Conservation (phyloP, 2,329 filamentous ascomycete genomes). For the Aspergillus tamarii region DNA sequence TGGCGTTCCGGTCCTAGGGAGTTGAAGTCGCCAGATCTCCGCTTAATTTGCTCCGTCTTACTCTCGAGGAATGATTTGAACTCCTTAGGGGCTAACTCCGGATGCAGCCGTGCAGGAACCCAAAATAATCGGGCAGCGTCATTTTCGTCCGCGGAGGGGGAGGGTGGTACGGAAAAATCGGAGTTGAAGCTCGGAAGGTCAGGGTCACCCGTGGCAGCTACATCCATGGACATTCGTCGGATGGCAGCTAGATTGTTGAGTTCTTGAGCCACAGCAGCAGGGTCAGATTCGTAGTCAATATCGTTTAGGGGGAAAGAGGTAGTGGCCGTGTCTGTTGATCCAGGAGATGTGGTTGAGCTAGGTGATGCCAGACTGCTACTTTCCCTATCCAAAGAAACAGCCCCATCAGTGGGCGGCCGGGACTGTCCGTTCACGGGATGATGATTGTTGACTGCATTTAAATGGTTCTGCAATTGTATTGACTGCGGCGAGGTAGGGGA, state of each 20-base stretch:
- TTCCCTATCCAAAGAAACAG: conserved; percentile 42
- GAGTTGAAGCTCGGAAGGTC: conserved; percentile 49
- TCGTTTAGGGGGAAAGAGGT: conserved; percentile 75
- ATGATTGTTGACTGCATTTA: conserved; percentile 34
- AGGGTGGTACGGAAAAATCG: conserved; percentile 47
- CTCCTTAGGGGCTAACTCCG: conserved; percentile 90
- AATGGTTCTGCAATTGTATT: conserved; percentile 36
- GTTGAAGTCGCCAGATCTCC: conserved; percentile 74
- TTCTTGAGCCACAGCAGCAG: conserved; percentile 87
- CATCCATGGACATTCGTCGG: conserved; percentile 92
- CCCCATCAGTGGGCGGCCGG: conserved; percentile 26
- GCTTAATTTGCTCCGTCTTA: conserved; percentile 84
- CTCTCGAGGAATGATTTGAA: conserved; percentile 97
- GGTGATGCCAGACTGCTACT: conserved; percentile 55
- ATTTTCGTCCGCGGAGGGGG: conserved; percentile 68
- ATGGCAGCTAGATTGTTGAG: conserved; percentile 89
- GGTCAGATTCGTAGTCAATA: conserved; percentile 86
- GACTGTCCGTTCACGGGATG: conserved; percentile 37
- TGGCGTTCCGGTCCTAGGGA: conserved; percentile 58
- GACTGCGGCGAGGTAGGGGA: conserved; percentile 31
- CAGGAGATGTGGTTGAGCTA: conserved; percentile 58
- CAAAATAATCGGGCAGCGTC: conserved; percentile 89
- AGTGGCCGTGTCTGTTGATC: conserved; percentile 61
- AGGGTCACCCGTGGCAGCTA: conserved; percentile 66
- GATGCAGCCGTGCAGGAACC: conserved; percentile 93